phyloP scores from a whole-genome alignment of 768 basidiomycete species.

The Strobilomyces confusus region DNA sequence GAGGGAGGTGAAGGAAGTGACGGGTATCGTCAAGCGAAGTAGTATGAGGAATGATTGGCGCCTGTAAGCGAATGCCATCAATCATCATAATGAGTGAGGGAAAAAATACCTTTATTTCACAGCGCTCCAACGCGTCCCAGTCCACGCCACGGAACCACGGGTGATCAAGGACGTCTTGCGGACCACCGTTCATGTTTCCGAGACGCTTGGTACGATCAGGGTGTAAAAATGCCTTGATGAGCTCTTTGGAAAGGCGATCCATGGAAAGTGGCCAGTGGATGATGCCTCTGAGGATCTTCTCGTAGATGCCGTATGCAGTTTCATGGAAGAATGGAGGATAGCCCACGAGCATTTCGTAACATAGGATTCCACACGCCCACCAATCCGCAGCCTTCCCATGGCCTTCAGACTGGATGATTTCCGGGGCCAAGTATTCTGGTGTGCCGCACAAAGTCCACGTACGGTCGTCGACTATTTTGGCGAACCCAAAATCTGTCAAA shows the following conservation, averaged over 20 bases:
- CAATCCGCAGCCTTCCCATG: constrained; percentile 98
- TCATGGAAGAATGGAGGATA: constrained; percentile 99
- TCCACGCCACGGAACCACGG: constrained; percentile 96
- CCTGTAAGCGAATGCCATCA: constrained; percentile 40
- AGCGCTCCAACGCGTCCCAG: constrained; percentile 82
- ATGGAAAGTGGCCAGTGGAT: constrained; percentile 90
- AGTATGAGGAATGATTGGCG: constrained; percentile 82
- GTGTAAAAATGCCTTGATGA: constrained; percentile 85
- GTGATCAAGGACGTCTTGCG: constrained; percentile 87
- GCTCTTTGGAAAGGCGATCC: constrained; percentile 84
- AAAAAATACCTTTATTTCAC: constrained; percentile 73
- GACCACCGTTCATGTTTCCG: constrained; percentile 90
- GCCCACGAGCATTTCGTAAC: constrained; percentile 98
- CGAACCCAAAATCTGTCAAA: constrained; percentile 97
- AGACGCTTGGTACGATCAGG: constrained; percentile 89
- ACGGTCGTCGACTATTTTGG: constrained; percentile 95
- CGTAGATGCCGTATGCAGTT: constrained; percentile 97
- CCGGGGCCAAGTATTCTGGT: constrained; percentile 95
- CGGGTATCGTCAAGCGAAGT: constrained; percentile 79
- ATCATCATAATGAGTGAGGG: neutral
- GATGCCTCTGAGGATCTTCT: constrained; percentile 87
- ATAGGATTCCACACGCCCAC: constrained; percentile 98
- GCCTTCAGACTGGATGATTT: constrained; percentile 96
- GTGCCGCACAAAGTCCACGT: constrained; percentile 98
- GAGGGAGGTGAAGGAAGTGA: constrained; percentile 77